phyloP scores from a whole-genome alignment of 768 basidiomycete species.

The Infundibulicybe gibba region DNA sequence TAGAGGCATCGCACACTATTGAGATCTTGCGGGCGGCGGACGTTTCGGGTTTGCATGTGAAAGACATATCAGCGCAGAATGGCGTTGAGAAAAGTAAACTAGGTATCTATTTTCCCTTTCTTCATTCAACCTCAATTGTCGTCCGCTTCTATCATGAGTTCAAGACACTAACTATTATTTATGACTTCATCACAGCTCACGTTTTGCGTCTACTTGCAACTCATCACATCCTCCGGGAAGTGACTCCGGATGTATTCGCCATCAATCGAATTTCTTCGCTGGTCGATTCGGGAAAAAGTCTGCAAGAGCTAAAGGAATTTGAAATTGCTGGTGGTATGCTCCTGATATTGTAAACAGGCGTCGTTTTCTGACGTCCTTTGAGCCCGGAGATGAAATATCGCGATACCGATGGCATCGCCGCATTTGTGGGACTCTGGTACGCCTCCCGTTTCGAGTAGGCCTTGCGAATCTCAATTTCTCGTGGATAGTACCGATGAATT shows the following conservation, averaged over 20 bases:
- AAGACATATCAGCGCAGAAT: conserved; percentile 38
- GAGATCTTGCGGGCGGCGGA: conserved; percentile 71
- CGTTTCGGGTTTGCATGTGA: conserved; percentile 45
- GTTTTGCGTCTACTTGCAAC: conserved; percentile 74
- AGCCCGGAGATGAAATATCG: conserved; percentile 67
- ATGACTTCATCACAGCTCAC: conserved; percentile 49
- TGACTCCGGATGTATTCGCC: conserved; percentile 67
- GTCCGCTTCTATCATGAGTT: background rate
- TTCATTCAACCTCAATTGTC: conserved; percentile 1
- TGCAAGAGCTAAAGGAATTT: conserved; percentile 39
- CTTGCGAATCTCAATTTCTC: background rate
- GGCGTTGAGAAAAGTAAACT: conserved; percentile 47
- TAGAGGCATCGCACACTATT: conserved; percentile 67
- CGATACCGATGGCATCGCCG: conserved; percentile 61
- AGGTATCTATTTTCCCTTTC: conserved; percentile 26
- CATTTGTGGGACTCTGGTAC: conserved; percentile 68
- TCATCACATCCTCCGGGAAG: conserved; percentile 71
- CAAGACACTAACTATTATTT: too few relatives aligned
- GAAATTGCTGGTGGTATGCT: conserved; percentile 35
- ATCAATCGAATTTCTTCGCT: conserved; percentile 67
- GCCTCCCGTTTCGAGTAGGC: conserved; percentile 13
- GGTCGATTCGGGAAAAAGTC: conserved; percentile 62
- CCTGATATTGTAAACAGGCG: too few relatives aligned
- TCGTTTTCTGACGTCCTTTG: background rate
- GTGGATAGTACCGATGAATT: conserved; percentile 65